Evolutionary conservation across 306 rosid species (phyloP), one percentile per base, ranked within the genome.

Genomic region (Trifolium subterraneum): DNA sequence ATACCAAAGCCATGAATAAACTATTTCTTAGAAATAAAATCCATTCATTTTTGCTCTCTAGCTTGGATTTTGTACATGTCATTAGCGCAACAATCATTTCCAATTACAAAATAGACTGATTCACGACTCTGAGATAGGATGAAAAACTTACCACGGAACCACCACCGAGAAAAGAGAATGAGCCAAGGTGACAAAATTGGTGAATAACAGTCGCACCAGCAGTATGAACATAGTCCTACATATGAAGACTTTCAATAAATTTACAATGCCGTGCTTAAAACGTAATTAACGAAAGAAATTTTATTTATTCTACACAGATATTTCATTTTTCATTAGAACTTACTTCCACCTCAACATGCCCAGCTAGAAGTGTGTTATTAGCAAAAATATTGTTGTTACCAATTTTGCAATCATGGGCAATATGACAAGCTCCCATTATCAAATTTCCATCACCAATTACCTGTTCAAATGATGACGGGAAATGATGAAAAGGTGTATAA

Each of bases 381-480:
- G 97, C 99, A 79, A 94, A 86, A 78, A 94, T 92, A 76, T 87
- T 86, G 79, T 75, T 68, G 85, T 78, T 84, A 25, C 99, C 96
- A 51, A 94, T 71, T 85, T 92, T 94, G 86, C 97, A 94, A 76
- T 94, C 97, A 71, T 92, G 97, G 74, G 99, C 99, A 79, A 94
- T 87, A 84, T 90, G 99, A 86, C 95, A 88, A 56, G 95, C 89
- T 58, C 99, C 99, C 99, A 94, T 94, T 60, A 94, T 90, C 52
- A 94, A 93, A 90, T 94, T 94, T 74, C 77, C 84, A 56, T 88
- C 83, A 18, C 99, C 96, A 81, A 94, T 82, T 79, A 89, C 95
- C 97, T 94, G 90, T 66, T 73, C 68, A 68, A 54, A 82, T 66
- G 70, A 50, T 13, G 55, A 69, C 14, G n/a, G 52, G 77, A 38